A percentile compares a stretch with the other conserved stretches of the same genome.
Evolutionary conservation across 306 rosid species (phyloP).

Genomic region (Trifolium repens): DNA sequence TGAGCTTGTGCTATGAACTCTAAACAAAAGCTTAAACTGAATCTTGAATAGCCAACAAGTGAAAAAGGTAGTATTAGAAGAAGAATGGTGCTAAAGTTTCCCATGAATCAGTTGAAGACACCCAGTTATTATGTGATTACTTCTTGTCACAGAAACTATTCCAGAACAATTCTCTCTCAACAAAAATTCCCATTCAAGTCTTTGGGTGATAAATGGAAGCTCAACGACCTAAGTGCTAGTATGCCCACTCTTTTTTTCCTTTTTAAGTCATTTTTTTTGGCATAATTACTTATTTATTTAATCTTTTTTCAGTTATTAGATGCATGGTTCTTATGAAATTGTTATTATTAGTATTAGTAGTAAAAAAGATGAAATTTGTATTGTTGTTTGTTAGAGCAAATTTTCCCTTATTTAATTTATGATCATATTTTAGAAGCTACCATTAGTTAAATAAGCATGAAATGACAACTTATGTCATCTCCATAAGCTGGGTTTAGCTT

Average conservation of each 20-base stretch:
- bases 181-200: conserved; percentile 67
- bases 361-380: background rate
- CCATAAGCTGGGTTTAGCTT: background rate
- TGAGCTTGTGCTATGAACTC: background rate
- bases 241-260: background rate
- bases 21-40: background rate
- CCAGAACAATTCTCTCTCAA: conserved; percentile 43
- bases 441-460: conserved; percentile 3
- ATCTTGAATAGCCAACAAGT: conserved; percentile 30
- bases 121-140: conserved; percentile 42
- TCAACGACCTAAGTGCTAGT: conserved; percentile 67
- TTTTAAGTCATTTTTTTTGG: background rate
- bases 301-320: background rate
- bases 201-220: conserved; percentile 75
- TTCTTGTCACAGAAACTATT: conserved; percentile 42
- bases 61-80: background rate
- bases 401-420: background rate
- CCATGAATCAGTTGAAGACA: conserved; percentile 53
- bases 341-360: background rate
- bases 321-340: background rate
- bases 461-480: background rate
- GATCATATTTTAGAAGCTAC: conserved; percentile 6
- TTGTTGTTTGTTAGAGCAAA: background rate
- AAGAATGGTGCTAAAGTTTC: conserved; percentile 61
- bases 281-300: background rate